Evolutionary conservation across 148 eudicot genomes (phyloP).

Genomic region (Vaccinium darrowii): DNA sequence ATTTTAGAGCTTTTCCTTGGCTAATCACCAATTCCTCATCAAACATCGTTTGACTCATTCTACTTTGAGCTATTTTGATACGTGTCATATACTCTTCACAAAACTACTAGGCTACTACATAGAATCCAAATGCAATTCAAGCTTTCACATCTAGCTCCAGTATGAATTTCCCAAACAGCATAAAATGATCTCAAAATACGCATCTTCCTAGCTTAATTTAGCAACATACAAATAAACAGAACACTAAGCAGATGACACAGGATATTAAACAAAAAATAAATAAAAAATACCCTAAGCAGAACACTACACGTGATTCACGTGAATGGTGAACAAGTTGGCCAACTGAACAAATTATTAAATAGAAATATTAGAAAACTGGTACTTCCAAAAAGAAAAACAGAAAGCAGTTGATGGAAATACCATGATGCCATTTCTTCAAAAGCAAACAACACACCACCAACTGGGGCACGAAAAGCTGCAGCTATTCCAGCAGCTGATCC

Average conservation of each 20-base stretch:
- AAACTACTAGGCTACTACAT: background rate
- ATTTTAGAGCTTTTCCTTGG: background rate
- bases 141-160: background rate
- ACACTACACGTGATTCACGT: background rate
- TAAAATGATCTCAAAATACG: background rate
- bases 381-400: background rate
- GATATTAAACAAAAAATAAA: background rate
- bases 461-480: conserved; percentile 96
- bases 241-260: background rate
- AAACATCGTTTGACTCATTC: background rate
- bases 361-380: background rate
- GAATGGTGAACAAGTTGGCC: background rate
- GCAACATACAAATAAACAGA: background rate
- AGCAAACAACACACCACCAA: conserved; percentile 94
- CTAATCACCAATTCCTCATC: background rate
- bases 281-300: background rate
- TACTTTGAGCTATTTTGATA: background rate
- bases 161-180: background rate
- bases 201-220: conserved; percentile 3
- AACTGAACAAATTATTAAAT: background rate
- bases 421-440: conserved; percentile 98
- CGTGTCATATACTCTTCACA: background rate
- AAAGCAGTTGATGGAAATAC: conserved; percentile 31
- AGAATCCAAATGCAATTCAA: background rate
- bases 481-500: conserved; percentile 96